phyloP scores from a whole-genome alignment of 345 rosid species.

The Crucihimalaya himalaica region DNA sequence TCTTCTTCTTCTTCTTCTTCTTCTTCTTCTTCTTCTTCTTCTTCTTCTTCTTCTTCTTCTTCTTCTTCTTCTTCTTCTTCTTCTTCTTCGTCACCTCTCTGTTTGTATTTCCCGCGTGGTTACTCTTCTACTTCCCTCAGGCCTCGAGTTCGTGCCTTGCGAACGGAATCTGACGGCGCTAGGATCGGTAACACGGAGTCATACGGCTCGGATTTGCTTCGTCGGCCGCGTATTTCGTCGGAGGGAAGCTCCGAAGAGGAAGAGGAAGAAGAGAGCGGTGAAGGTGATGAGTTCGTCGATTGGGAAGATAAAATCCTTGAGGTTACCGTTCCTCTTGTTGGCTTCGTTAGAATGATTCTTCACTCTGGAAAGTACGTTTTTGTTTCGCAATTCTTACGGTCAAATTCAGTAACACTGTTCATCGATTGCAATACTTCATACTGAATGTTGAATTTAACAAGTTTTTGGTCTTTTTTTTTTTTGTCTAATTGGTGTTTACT shows the following conservation, averaged over 20 bases:
- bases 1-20: conserved; percentile 1
- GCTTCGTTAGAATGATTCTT: conserved; percentile 86
- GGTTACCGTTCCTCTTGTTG: conserved; percentile 92
- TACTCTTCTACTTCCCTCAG: conserved; percentile 29
- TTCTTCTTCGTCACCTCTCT: conserved; percentile 40
- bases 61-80: conserved; percentile 17
- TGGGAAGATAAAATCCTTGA: conserved; percentile 86
- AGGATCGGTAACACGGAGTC: conserved; percentile 45
- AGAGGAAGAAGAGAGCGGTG: conserved; percentile 46
- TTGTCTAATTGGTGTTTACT: not conserved
- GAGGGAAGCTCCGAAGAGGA: conserved; percentile 39
- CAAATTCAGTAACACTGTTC: not conserved
- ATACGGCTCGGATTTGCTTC: conserved; percentile 51
- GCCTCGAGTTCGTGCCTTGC: conserved; percentile 47
- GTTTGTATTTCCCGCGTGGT: conserved; percentile 48
- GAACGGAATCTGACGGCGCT: conserved; percentile 64
- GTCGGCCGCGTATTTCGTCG: conserved; percentile 48
- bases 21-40: conserved; percentile 4
- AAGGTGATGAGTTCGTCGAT: conserved; percentile 44
- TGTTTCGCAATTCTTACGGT: not conserved
- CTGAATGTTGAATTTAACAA: not conserved
- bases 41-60: conserved; percentile 1
- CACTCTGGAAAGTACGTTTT: conserved; percentile 73
- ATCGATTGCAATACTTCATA: not conserved
- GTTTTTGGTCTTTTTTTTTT: not conserved